phyloP scores from a whole-genome alignment of 257 asterid genomes.

The Eustoma russellianum region DNA sequence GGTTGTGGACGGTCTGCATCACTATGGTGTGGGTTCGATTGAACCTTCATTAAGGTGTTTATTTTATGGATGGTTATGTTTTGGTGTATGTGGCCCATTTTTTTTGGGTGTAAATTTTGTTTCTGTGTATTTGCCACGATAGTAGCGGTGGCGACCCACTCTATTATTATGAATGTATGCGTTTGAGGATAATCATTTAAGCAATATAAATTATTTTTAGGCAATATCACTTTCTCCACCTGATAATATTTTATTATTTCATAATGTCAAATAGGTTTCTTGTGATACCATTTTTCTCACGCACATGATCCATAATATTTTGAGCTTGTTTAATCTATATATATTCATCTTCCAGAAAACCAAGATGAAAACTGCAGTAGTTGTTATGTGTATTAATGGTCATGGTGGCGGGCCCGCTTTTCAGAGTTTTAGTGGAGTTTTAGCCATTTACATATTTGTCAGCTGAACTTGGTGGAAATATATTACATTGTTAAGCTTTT shows the following conservation, averaged over 20 bases:
- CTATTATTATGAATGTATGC: conserved; percentile 9
- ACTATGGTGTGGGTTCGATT: conserved; percentile 8
- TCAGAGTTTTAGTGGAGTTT: conserved; percentile 1
- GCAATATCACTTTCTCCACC: conserved; percentile 18
- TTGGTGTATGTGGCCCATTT: conserved; percentile 1
- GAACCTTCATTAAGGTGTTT: conserved; percentile 10
- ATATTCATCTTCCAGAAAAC: too few species aligned
- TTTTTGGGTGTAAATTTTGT: conserved; percentile 1
- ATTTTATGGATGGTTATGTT: conserved; percentile 1
- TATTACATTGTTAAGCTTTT: conserved; percentile 2
- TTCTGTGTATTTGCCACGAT: conserved; percentile 7
- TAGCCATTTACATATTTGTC: conserved; percentile 4
- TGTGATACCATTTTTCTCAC: neutral
- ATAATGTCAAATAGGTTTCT: conserved; percentile 9
- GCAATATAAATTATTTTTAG: conserved; percentile 10
- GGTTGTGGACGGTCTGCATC: conserved; percentile 1
- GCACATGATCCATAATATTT: conserved; percentile 2
- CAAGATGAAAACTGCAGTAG: too few species aligned
- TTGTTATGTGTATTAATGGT: too few species aligned
- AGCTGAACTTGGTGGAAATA: conserved; percentile 6
- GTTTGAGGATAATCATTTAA: neutral
- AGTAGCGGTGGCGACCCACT: conserved; percentile 23
- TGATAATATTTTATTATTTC: conserved; percentile 5
- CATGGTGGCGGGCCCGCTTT: too few species aligned
- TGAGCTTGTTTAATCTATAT: neutral